These are phyloP conservation scores for Aspergillus bombycis DNA, from an alignment of 2,329 filamentous ascomycete genomes.

Conservation along the genomic window DNA sequence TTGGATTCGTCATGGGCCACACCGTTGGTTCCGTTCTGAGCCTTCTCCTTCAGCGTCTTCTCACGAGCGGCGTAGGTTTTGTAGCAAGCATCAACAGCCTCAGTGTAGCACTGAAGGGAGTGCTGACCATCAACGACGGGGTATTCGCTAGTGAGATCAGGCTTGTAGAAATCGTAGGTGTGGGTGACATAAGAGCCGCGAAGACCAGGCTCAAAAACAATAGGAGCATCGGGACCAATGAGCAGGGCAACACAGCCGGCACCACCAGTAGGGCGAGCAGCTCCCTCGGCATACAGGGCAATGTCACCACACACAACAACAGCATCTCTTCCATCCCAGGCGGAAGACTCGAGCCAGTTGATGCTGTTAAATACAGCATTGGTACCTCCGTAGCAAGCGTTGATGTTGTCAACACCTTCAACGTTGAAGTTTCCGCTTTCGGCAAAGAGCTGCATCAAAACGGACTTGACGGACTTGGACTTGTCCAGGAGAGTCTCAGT, in stretches of 20 bases:
- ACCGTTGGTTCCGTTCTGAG: conserved; percentile 55
- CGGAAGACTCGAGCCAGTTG: conserved; percentile 86
- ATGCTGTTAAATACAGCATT: conserved; percentile 81
- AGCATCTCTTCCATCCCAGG: conserved; percentile 81
- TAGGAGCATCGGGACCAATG: conserved; percentile 75
- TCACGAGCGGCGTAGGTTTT: conserved; percentile 78
- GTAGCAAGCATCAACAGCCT: conserved; percentile 80
- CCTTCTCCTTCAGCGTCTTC: conserved; percentile 56
- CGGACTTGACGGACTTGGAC: conserved; percentile 88
- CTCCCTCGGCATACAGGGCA: conserved; percentile 82
- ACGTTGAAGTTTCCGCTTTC: conserved; percentile 73
- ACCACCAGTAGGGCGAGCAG: conserved; percentile 78
- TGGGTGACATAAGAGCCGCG: conserved; percentile 81
- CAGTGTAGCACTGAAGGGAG: conserved; percentile 79
- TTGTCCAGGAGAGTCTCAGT: conserved; percentile 87
- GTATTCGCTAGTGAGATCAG: conserved; percentile 84
- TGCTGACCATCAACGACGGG: conserved; percentile 83
- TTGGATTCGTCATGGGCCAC: conserved; percentile 51
- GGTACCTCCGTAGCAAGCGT: conserved; percentile 85
- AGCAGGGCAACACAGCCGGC: conserved; percentile 79
- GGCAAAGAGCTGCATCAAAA: conserved; percentile 83
- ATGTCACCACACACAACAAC: conserved; percentile 82
- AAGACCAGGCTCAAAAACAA: conserved; percentile 77
- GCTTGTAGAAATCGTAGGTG: conserved; percentile 90
- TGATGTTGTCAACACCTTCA: conserved; percentile 80